These are phyloP conservation scores for Pachysolen tannophilus DNA, from an alignment of 805 yeast genomes.

Conservation along the genomic window DNA sequence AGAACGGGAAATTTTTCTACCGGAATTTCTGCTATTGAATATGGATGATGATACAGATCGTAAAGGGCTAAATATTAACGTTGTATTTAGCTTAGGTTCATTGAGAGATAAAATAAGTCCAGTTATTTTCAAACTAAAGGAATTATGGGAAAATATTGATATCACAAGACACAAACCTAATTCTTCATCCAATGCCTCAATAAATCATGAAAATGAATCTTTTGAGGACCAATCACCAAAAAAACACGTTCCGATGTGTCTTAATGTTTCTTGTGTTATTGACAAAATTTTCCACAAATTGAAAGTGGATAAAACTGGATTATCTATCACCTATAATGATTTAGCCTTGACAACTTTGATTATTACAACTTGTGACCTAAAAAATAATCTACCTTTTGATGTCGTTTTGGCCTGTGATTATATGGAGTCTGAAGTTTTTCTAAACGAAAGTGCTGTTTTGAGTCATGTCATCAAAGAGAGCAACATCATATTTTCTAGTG, in stretches of 20 bases:
- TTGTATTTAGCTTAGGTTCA: constrained; percentile 3
- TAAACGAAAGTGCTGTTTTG: constrained; percentile 6
- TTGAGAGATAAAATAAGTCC: constrained; percentile 4
- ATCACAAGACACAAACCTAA: too few relatives aligned
- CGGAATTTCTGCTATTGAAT: not conserved
- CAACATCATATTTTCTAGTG: constrained; percentile 1
- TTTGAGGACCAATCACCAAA: not conserved
- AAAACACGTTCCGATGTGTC: constrained; percentile 10
- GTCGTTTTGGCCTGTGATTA: constrained; percentile 9
- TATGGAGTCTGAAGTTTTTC: constrained; percentile 8
- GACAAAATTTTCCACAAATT: constrained; percentile 14
- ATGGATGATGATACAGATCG: not conserved
- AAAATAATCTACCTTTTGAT: constrained; percentile 15
- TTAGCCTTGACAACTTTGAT: constrained; percentile 9
- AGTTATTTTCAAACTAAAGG: constrained; percentile 2
- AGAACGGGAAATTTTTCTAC: constrained; percentile 1
- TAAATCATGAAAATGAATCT: not conserved
- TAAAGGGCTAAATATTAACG: not conserved
- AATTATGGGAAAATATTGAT: constrained; percentile 2
- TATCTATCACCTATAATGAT: constrained; percentile 15
- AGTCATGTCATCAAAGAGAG: constrained; percentile 8
- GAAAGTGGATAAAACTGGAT: constrained; percentile 15
- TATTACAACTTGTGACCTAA: constrained; percentile 11
- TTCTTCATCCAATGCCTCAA: not conserved
- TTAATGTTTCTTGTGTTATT: constrained; percentile 14